These are phyloP conservation scores for Lumnitzera racemosa DNA, from an alignment of 345 rosid species.

Conservation along the genomic window DNA sequence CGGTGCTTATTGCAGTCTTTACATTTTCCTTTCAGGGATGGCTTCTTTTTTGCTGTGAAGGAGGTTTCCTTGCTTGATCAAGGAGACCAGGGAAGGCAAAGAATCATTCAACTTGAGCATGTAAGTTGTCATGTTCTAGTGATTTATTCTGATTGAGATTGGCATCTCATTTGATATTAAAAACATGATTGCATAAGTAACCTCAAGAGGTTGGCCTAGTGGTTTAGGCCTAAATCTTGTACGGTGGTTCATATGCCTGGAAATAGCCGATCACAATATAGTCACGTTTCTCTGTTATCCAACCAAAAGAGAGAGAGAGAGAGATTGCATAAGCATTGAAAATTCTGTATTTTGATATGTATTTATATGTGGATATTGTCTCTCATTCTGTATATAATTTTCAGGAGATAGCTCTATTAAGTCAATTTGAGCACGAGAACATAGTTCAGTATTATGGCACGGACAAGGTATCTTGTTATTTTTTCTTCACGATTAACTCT, in stretches of 20 bases:
- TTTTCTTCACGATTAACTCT: background rate
- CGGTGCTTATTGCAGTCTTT: background rate
- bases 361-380: background rate
- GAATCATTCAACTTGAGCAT: conserved; percentile 68
- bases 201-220: too few relatives aligned
- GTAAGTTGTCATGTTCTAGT: conserved; percentile 17
- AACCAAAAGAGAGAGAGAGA: too few relatives aligned
- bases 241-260: too few relatives aligned
- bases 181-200: too few relatives aligned
- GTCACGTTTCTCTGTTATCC: too few relatives aligned
- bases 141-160: too few relatives aligned
- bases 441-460: conserved; percentile 78
- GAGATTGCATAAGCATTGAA: background rate
- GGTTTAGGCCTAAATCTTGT: too few relatives aligned
- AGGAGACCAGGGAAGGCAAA: conserved; percentile 62
- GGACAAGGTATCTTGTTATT: conserved; percentile 35
- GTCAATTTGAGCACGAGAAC: conserved; percentile 74
- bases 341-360: background rate
- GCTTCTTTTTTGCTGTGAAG: conserved; percentile 75
- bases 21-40: conserved; percentile 35
- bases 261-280: too few relatives aligned
- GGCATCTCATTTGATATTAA: too few relatives aligned
- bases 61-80: conserved; percentile 87
- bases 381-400: conserved; percentile 5
- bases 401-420: conserved; percentile 77